Evolutionary conservation across 768 basidiomycete genomes (phyloP).

Genomic region (Phaeotremella fagi): DNA sequence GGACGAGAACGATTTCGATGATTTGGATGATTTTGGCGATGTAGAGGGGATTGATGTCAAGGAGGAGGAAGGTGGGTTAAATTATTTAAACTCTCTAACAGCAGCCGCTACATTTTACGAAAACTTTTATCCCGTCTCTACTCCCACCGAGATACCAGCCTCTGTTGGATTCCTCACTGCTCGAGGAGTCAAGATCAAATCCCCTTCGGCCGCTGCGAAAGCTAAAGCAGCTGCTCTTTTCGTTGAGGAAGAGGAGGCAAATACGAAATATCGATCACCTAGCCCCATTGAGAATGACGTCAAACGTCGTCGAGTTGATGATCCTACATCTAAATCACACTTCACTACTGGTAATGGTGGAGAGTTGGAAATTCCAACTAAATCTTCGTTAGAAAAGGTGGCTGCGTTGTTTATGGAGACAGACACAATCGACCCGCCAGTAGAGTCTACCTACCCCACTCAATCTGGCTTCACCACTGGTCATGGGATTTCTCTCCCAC

Average conservation of each 20-base stretch:
- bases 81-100: too few species aligned
- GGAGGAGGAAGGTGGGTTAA: too few species aligned
- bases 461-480: constrained; percentile 18
- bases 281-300: background rate
- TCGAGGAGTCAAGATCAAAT: background rate
- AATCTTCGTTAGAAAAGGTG: constrained; percentile 6
- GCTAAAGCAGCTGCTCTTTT: constrained; percentile 14
- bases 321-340: background rate
- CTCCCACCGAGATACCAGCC: background rate
- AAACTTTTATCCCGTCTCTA: background rate
- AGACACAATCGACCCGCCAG: too few species aligned
- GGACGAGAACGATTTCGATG: constrained; percentile 27
- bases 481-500: constrained; percentile 16
- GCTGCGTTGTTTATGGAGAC: background rate
- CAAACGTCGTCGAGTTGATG: background rate
- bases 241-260: constrained; percentile 8
- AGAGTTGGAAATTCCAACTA: constrained; percentile 7
- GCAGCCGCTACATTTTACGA: too few species aligned
- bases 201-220: constrained; percentile 14
- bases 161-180: constrained; percentile 13
- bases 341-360: constrained; percentile 14
- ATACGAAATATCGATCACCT: background rate
- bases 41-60: background rate
- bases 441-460: background rate
- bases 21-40: constrained; percentile 1